Evolutionary conservation across 192 early-diverging fungal genomes (phyloP).

Genomic region (Kappamyces sp.): DNA sequence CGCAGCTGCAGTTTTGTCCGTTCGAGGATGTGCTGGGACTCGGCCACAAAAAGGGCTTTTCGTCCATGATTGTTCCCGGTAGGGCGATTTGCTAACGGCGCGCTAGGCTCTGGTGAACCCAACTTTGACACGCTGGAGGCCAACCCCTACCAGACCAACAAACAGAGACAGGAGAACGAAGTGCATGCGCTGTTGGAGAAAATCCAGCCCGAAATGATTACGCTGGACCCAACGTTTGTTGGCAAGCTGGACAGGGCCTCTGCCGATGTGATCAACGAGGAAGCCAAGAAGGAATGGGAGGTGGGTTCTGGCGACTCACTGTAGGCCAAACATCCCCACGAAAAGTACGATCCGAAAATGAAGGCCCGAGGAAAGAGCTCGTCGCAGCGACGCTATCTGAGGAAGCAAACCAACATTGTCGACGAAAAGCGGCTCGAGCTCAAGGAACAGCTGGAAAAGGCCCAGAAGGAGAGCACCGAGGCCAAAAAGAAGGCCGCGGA

Average conservation of each 20-base stretch:
- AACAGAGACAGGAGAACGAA: slow-evolving; percentile 83
- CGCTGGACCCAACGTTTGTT: slow-evolving; percentile 73
- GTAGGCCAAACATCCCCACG: slow-evolving; percentile 39
- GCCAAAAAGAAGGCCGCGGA: slow-evolving; percentile 34
- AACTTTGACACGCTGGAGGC: slow-evolving; percentile 91
- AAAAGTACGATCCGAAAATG: slow-evolving; percentile 52
- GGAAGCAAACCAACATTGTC: slow-evolving; percentile 76
- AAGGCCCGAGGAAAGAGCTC: slow-evolving; percentile 69
- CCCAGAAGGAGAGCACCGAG: slow-evolving; percentile 46
- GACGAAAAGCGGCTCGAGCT: slow-evolving; percentile 64
- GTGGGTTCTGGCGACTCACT: slow-evolving; percentile 20
- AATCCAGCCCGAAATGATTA: slow-evolving; percentile 89
- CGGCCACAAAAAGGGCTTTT: slow-evolving; percentile 73
- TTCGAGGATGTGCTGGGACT: slow-evolving; percentile 92
- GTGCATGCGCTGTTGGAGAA: slow-evolving; percentile 86
- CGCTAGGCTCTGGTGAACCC: slow-evolving; percentile 80
- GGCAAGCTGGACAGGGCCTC: slow-evolving; percentile 70
- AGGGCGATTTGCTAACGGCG: slow-evolving; percentile 4
- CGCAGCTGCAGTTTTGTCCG: slow-evolving; percentile 72
- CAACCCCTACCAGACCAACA: slow-evolving; percentile 87
- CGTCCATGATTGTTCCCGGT: slow-evolving; percentile 79
- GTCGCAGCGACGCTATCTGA: slow-evolving; percentile 63
- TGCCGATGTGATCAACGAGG: slow-evolving; percentile 51
- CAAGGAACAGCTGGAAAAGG: slow-evolving; percentile 47
- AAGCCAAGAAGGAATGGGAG: slow-evolving; percentile 53